Evolutionary conservation across 2,329 filamentous ascomycete genomes (phyloP).

Genomic region (Aschersonia sp.): DNA sequence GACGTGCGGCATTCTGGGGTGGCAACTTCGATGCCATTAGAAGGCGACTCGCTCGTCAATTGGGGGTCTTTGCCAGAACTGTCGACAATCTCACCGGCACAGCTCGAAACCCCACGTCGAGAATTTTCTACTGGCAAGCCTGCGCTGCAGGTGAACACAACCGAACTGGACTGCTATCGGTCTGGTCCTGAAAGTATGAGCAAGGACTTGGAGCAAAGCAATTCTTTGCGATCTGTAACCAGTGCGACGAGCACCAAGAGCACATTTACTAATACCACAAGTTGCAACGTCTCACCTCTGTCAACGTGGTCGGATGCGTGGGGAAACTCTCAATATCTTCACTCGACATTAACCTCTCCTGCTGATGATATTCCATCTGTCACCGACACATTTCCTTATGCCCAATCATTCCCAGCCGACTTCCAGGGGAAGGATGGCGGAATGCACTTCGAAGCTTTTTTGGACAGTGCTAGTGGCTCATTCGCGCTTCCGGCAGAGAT

Average conservation of each 20-base stretch:
- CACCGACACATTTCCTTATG: conserved; percentile 13
- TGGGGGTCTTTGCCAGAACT: conserved; percentile 11
- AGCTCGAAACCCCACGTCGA: conserved; percentile 9
- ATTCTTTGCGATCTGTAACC: conserved; percentile 31
- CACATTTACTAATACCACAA: conserved; percentile 18
- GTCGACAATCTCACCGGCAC: conserved; percentile 11
- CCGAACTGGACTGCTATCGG: conserved; percentile 15
- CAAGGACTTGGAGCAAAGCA: conserved; percentile 30
- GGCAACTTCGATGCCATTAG: not conserved
- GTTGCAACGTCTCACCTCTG: conserved; percentile 30
- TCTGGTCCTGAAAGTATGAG: conserved; percentile 17
- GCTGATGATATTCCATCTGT: conserved; percentile 23
- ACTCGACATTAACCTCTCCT: conserved; percentile 31
- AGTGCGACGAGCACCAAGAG: conserved; percentile 23
- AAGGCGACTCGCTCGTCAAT: conserved; percentile 11
- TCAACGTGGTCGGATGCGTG: conserved; percentile 27
- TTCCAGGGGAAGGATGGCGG: conserved; percentile 8
- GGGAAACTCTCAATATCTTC: conserved; percentile 23
- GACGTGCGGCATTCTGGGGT: not conserved
- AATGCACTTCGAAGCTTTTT: not conserved
- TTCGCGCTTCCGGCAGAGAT: conserved; percentile 29
- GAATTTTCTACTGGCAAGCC: conserved; percentile 14
- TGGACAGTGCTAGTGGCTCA: conserved; percentile 9
- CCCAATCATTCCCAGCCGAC: conserved; percentile 5
- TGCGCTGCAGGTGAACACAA: conserved; percentile 23